A percentile compares a stretch with the other conserved stretches of the same genome.
Evolutionary conservation across 2,329 filamentous ascomycete species (phyloP).

Genomic region (Colletotrichum endophyticum): DNA sequence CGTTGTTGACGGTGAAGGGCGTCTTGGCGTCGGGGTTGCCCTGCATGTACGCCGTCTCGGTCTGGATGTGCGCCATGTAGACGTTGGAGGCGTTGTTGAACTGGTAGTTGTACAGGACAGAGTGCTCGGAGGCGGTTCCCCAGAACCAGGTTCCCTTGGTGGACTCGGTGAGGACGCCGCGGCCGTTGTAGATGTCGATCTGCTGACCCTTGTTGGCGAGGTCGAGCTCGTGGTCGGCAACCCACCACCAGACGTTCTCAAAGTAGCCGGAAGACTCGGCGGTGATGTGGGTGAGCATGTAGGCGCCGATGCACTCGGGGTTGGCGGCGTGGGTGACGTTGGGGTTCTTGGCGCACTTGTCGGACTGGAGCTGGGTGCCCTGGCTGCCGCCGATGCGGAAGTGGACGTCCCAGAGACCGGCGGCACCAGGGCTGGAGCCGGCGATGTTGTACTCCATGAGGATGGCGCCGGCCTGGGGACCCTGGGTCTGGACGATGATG

Average conservation of each 20-base stretch:
- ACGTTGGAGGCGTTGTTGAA: slow-evolving; percentile 77
- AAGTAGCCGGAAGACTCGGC: slow-evolving; percentile 72
- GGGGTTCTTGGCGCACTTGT: slow-evolving; percentile 81
- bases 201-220: slow-evolving; percentile 69
- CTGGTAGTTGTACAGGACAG: slow-evolving; percentile 82
- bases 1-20: slow-evolving; percentile 63
- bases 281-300: slow-evolving; percentile 72
- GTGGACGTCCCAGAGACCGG: slow-evolving; percentile 95
- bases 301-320: slow-evolving; percentile 74
- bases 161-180: slow-evolving; percentile 81
- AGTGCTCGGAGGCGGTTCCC: slow-evolving; percentile 74
- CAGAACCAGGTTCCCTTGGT: slow-evolving; percentile 79
- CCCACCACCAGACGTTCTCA: slow-evolving; percentile 92
- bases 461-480: slow-evolving; percentile 84
- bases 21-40: slow-evolving; percentile 76
- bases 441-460: slow-evolving; percentile 91
- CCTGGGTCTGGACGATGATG: slow-evolving; percentile 82
- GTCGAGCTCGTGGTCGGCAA: slow-evolving; percentile 89
- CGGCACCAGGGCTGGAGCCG: slow-evolving; percentile 68
- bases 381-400: slow-evolving; percentile 88
- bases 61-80: slow-evolving; percentile 85
- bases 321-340: slow-evolving; percentile 65
- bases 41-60: slow-evolving; percentile 90
- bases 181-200: slow-evolving; percentile 87
- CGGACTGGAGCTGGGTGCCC: slow-evolving; percentile 81